A percentile compares a stretch with the other conserved stretches of the same genome.
Conservation (phyloP, 257 asterid species). For the Gynochthodes officinalis region DNA sequence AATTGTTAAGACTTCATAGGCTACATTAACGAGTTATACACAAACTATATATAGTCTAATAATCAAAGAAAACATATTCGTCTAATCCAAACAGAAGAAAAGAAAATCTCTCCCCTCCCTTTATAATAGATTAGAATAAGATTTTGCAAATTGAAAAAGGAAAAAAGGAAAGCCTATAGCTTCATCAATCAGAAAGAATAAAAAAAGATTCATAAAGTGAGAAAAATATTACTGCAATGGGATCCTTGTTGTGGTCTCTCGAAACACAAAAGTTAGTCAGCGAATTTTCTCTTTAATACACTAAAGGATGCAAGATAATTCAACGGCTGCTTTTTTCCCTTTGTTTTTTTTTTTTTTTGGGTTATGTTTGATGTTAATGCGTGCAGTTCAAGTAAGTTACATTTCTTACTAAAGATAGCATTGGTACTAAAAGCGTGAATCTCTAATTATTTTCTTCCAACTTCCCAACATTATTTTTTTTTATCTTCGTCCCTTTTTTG, state of each 20-base stretch:
- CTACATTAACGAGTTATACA: too few species aligned
- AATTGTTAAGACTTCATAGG: too few species aligned
- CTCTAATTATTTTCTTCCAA: not conserved
- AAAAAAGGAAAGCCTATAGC: not conserved
- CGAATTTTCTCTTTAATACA: constrained; percentile 10
- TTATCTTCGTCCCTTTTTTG: not conserved
- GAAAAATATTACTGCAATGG: not conserved
- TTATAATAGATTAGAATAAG: not conserved
- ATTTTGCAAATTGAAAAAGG: not conserved
- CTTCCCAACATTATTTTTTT: not conserved
- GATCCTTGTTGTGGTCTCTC: not conserved
- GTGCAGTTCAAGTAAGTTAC: constrained; percentile 19
- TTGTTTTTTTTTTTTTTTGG: not conserved
- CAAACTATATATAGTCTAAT: too few species aligned
- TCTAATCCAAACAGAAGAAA: too few species aligned
- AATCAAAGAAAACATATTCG: too few species aligned
- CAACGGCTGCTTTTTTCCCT: not conserved
- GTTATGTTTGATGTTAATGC: not conserved
- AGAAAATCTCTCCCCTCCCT: not conserved
- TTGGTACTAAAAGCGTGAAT: not conserved
- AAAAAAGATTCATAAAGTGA: not conserved
- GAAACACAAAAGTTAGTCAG: not conserved
- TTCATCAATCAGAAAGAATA: constrained; percentile 7
- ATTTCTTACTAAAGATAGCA: not conserved
- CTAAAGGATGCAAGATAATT: not conserved